Conservation (phyloP, 2,329 filamentous ascomycete species). For the Claviceps pazoutovae region DNA sequence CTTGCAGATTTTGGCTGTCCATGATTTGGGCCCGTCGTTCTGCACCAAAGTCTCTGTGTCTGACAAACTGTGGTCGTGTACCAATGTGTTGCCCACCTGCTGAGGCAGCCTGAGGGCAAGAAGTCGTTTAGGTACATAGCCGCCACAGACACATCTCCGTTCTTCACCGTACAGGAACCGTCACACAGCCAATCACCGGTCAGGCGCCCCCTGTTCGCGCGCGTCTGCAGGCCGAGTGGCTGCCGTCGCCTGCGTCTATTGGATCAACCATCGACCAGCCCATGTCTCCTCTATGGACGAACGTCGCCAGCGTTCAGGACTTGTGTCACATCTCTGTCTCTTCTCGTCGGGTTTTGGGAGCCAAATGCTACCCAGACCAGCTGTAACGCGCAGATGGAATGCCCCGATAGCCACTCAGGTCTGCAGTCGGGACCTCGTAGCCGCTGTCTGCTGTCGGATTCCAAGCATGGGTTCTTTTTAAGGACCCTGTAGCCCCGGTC, state of each 20-base stretch:
- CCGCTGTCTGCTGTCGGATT: conserved; percentile 11
- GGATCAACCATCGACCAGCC: conserved; percentile 9
- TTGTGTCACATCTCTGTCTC: neutral
- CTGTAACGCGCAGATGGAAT: conserved; percentile 6
- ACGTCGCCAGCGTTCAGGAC: too few relatives aligned
- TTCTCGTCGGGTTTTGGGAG: neutral
- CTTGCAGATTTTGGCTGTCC: too few relatives aligned
- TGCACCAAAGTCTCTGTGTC: too few relatives aligned
- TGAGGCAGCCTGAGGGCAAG: conserved; percentile 6
- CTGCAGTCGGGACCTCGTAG: conserved; percentile 14
- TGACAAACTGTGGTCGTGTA: too few relatives aligned
- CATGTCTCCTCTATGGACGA: neutral
- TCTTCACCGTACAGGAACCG: conserved; percentile 9
- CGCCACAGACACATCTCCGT: conserved; percentile 2
- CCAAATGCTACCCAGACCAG: conserved; percentile 4
- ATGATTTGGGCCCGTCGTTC: too few relatives aligned
- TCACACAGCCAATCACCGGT: conserved; percentile 11
- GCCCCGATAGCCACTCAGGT: conserved; percentile 13
- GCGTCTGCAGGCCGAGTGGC: conserved; percentile 19
- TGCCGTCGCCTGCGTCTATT: conserved; percentile 16
- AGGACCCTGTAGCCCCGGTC: conserved; percentile 17
- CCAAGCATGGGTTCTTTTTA: conserved; percentile 10
- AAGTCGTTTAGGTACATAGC: conserved; percentile 15
- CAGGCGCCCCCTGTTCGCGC: conserved; percentile 20
- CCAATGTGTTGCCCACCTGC: neutral